A percentile compares a stretch with the other conserved stretches of the same genome.
Evolutionary conservation across 495 filamentous ascomycete genomes (phyloP).

Genomic region (Xylaria palmicola): DNA sequence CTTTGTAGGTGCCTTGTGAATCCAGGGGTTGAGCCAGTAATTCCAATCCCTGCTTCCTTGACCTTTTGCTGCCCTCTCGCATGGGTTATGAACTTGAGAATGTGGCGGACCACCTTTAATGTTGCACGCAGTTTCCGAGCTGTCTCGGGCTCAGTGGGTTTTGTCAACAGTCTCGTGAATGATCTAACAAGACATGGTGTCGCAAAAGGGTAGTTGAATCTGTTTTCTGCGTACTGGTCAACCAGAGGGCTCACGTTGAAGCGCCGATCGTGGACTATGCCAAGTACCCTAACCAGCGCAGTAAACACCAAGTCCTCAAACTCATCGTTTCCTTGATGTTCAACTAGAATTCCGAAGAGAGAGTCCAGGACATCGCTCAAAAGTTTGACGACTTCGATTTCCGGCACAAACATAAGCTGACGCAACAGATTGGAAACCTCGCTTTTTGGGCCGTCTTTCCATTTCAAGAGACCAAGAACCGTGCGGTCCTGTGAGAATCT

Average conservation of each 20-base stretch:
- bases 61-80: conserved; percentile 81
- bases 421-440: conserved; percentile 73
- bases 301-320: conserved; percentile 92
- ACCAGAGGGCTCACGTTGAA: conserved; percentile 90
- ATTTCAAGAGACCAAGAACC: conserved; percentile 78
- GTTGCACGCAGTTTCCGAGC: conserved; percentile 84
- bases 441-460: conserved; percentile 70
- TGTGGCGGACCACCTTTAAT: conserved; percentile 89
- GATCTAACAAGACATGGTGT: conserved; percentile 88
- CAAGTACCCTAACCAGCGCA: conserved; percentile 82
- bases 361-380: conserved; percentile 87
- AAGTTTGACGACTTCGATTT: conserved; percentile 96
- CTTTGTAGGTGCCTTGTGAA: conserved; percentile 81
- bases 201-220: conserved; percentile 92
- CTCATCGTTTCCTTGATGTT: conserved; percentile 84
- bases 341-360: conserved; percentile 85
- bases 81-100: conserved; percentile 93
- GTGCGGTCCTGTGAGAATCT: conserved; percentile 91
- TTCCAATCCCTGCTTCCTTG: conserved; percentile 87
- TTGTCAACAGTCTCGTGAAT: conserved; percentile 76
- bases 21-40: conserved; percentile 69
- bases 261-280: conserved; percentile 89
- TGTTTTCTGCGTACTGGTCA: conserved; percentile 83
- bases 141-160: conserved; percentile 74
- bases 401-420: conserved; percentile 86